phyloP scores from a whole-genome alignment of 371 early-diverging fungal species.

The Circinella umbellata region DNA sequence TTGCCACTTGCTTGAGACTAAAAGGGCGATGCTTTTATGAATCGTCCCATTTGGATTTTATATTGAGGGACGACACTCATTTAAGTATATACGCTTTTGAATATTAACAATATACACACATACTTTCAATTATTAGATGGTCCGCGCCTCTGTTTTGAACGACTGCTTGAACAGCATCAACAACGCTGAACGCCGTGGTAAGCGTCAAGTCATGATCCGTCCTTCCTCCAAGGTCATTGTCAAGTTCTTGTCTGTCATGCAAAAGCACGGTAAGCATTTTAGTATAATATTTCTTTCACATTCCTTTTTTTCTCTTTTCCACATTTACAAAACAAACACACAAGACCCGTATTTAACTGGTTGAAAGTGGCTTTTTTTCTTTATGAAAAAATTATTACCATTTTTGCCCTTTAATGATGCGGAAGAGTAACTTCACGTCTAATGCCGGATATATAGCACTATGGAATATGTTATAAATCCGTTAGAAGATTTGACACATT shows the following conservation, averaged over 20 bases:
- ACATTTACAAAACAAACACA: background rate
- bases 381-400: constrained; percentile 14
- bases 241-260: constrained; percentile 99
- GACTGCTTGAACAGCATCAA: constrained; percentile 97
- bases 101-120: background rate
- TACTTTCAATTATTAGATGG: constrained; percentile 18
- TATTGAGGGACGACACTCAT: constrained; percentile 24
- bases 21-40: background rate
- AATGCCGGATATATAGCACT: constrained; percentile 20
- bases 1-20: constrained; percentile 1
- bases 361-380: constrained; percentile 44
- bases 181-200: constrained; percentile 79
- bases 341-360: constrained; percentile 65
- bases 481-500: constrained; percentile 37
- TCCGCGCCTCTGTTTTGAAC: constrained; percentile 57
- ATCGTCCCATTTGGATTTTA: constrained; percentile 1
- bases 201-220: constrained; percentile 95
- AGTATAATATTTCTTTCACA: constrained; percentile 52
- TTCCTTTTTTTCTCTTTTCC: constrained; percentile 15
- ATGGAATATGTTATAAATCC: constrained; percentile 14
- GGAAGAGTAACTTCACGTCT: constrained; percentile 52
- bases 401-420: constrained; percentile 76
- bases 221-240: constrained; percentile 96
- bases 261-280: constrained; percentile 83
- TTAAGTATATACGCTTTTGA: constrained; percentile 17